A percentile compares a stretch with the other conserved stretches of the same genome.
phyloP scores from a whole-genome alignment of 371 early-diverging fungal species.

The Haplosporangium sp. region DNA sequence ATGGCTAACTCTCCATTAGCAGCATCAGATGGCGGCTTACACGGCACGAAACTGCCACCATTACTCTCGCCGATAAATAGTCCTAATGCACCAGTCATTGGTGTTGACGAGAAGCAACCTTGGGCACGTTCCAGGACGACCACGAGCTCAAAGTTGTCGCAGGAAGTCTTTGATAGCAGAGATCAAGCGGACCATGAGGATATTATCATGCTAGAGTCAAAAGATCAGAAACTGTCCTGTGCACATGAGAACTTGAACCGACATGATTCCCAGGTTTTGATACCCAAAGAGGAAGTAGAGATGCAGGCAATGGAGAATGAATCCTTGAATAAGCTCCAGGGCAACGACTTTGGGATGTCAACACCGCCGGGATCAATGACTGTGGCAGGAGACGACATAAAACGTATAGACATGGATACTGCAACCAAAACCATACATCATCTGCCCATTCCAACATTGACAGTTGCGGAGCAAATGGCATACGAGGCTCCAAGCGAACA shows the following conservation, averaged over 20 bases:
- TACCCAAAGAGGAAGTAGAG: constrained; percentile 13
- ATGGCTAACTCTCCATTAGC: constrained; percentile 8
- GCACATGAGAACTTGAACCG: too few species aligned
- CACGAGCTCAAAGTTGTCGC: constrained; percentile 5
- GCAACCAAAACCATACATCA: not conserved
- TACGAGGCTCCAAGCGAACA: constrained; percentile 19
- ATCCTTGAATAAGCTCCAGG: too few species aligned
- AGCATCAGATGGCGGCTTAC: not conserved
- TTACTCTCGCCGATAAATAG: constrained; percentile 26
- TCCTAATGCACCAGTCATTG: not conserved
- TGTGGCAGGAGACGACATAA: not conserved
- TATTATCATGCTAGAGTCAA: not conserved
- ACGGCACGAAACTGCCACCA: constrained; percentile 6
- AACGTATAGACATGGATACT: not conserved
- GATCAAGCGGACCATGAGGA: not conserved
- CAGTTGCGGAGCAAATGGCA: constrained; percentile 11
- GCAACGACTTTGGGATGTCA: too few species aligned
- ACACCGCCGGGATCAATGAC: not conserved
- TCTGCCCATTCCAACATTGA: constrained; percentile 13
- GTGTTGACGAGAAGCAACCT: constrained; percentile 4
- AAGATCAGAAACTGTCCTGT: not conserved
- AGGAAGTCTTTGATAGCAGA: not conserved
- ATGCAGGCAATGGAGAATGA: constrained; percentile 3
- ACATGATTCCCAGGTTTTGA: not conserved
- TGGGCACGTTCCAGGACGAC: constrained; percentile 4